Evolutionary conservation across 371 early-diverging fungal species (phyloP), one percentile per base, ranked within the genome.

Genomic region (Parasitella parasitica): DNA sequence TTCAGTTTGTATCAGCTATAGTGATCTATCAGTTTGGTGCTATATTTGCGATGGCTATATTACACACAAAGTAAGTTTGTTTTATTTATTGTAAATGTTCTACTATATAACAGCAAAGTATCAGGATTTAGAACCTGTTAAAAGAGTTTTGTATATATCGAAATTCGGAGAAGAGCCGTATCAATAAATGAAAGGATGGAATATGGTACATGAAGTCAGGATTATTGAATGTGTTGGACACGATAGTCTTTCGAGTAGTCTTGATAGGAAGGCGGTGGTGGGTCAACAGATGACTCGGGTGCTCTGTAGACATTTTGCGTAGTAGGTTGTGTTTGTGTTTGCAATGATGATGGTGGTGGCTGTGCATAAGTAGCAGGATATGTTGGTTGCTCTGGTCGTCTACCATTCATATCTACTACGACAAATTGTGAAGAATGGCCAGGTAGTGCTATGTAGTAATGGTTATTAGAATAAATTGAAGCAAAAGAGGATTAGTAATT

Each of bases 21-120:
- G 63, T 36, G 72, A 72, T 57, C 43, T 72, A 24, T 72, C 72
- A 11, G 59, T 72, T 11, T 72, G 72, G 72, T 72, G 72, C 27
- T 66, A 55, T 54, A 7, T 51, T 24, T 72, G 72, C 49, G 61
- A 64, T n/a, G 57, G 32, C 15, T 72, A 68, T 58, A 61, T 72
- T 28, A 39, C 27, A 2, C 59, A 67, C 35, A 41, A 67, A 57
- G 71, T 63, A 61, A 69, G 37, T 9, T 20, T 28, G 30, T 27
- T 30, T 16, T 39, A 39, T 39, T 48, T 11, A 24, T 24, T 48
- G 27, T 24, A 15, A 18, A 11, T 26, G 26, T 7, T 26, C 8
- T 24, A 51, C 16, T 51, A n/a, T n/a, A n/a, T n/a, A 30, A 51
- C 27, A 30, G 13, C 52, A 18, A n/a, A 13, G 35, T 20, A 11